Evolutionary conservation across 2,329 filamentous ascomycete genomes (phyloP), one percentile per base, ranked within the genome.

Genomic region (Colletotrichum sp.): DNA sequence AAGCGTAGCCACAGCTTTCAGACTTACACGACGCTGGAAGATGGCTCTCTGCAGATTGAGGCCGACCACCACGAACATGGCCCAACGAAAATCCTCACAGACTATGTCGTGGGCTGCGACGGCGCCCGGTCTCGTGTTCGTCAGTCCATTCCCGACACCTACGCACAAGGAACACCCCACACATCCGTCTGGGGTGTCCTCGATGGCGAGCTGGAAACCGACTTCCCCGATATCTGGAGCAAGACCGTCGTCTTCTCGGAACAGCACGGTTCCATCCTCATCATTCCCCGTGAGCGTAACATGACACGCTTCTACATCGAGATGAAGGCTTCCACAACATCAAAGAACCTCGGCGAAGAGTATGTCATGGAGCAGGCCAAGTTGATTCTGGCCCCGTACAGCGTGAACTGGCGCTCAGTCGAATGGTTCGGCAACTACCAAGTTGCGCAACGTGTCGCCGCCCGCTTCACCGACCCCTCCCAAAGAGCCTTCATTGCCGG

Each of bases 341-440:
- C 89, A 85, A 88, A 91, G 89, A 77, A 90, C 89, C 72, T 87
- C 15, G 88, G 77, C 71, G 86, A 79, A 66, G 89, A 92, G 10
- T 92, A 91, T 72, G 91, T 93, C 13, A 92, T 92, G 84, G 83
- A 87, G 63, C 86, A 88, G 59, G 90, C 90, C 6, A 84, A 82
- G 71, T 81, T 83, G 66, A 88, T 88, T 64, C 82, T 89, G 63
- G 81, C 82, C 26, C 87, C 87, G 0, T 89, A 87, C 77, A 82
- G 77, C 9, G 80, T 89, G 1, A 81, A 84, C 2, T 93, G 91
- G 90, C 88, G 87, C 77, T 89, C 89, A 60, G 86, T 91, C 62
- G 86, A 93, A 83, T 95, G 93, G 93, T 95, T 95, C 84, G 93
- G 93, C 55, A 91, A 92, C 57, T 95, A 94, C 81, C 89, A 92